Evolutionary conservation across 108 stramenopile genomes (phyloP), one percentile per base, ranked within the genome.

Genomic region (Aurantiochytrium sp.): DNA sequence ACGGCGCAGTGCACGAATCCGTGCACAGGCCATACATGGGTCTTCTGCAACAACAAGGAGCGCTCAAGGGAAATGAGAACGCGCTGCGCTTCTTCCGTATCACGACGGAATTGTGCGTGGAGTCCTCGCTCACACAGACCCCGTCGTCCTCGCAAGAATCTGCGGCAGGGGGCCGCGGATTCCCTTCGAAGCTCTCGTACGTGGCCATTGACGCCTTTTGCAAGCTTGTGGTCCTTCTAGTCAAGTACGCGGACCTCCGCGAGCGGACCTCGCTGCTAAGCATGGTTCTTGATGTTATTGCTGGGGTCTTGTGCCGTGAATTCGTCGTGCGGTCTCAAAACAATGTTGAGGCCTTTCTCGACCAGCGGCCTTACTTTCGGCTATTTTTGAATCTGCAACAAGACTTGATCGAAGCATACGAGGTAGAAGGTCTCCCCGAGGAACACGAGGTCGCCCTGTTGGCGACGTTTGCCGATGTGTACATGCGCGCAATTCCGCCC

Each of bases 281-380:
- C 23, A 45, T 12, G 44, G 57, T 87, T 43, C 88, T 88, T 19
- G 87, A 49, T 35, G 90, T 88, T 19, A 44, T 60, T 10, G 87
- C 55, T 4, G 25, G 88, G 53, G 28, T 58, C 60, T 87, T 90
- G 53, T 83, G 76, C 51, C 45, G 76, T 12, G 76, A 83, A 23
- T 83, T 83, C 51, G 10, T 83, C 23, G 14, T 83, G 76, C 76
- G 76, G n/a, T 53, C 49, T 6, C 76, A 83, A 23, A 12, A 53
- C 6, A 53, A 53, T 12, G 76, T 83, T 14, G 76, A 83, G 49
- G 76, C 76, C n/a, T 47, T 47, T 42, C 94, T 95, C 59, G 99
- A 99, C 89, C 98, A 98, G 90, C 92, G 98, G 55, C 99, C 99
- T 23, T 99, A 98, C 96, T 98, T 96, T 92, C 95, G 99, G 55